phyloP scores from a whole-genome alignment of 345 rosid genomes.

The Citrus australasica region DNA sequence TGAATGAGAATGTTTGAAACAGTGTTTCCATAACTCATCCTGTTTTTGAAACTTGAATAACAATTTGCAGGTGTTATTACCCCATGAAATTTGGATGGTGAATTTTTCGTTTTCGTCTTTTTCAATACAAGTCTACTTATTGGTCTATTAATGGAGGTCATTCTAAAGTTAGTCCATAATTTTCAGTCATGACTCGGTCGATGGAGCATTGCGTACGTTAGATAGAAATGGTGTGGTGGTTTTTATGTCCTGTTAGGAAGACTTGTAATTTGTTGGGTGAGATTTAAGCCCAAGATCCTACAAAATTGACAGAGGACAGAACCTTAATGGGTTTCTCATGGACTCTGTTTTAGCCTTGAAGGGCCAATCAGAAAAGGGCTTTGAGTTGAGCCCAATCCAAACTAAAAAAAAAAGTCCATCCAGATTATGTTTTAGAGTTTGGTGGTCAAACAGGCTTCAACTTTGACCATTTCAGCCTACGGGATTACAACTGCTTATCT shows the following conservation, averaged over 20 bases:
- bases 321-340: background rate
- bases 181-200: too few relatives aligned
- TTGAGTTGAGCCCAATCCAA: background rate
- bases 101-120: background rate
- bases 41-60: conserved; percentile 11
- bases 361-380: background rate
- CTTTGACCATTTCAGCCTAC: background rate
- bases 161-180: too few relatives aligned
- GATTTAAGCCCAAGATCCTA: too few relatives aligned
- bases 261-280: too few relatives aligned
- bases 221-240: too few relatives aligned
- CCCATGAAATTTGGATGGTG: background rate
- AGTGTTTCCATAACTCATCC: background rate
- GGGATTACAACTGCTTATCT: too few relatives aligned
- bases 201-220: too few relatives aligned
- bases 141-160: too few relatives aligned
- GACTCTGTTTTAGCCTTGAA: background rate
- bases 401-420: too few relatives aligned
- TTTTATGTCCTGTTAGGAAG: too few relatives aligned
- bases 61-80: background rate
- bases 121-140: background rate
- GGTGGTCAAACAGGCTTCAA: background rate
- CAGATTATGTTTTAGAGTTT: too few relatives aligned
- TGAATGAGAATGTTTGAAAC: conserved; percentile 5
- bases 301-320: too few relatives aligned